A percentile compares a stretch with the other conserved stretches of the same genome.
These are phyloP conservation scores for Vachellia pachyceras DNA, from an alignment of 306 rosid species.

Conservation along the genomic window DNA sequence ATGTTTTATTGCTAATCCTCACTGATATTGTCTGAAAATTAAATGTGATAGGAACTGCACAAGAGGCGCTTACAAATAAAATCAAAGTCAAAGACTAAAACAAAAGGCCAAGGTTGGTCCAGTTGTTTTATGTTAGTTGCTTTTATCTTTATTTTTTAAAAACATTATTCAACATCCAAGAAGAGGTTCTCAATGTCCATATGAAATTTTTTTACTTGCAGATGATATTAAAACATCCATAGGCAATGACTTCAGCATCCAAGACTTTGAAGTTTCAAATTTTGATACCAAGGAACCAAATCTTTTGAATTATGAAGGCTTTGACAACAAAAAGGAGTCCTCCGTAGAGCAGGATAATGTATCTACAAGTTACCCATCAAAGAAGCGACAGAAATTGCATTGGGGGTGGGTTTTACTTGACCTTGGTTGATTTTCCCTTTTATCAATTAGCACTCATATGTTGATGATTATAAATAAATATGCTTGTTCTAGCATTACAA, in stretches of 20 bases:
- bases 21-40: neutral
- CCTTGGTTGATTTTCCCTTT: neutral
- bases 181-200: neutral
- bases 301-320: constrained; percentile 29
- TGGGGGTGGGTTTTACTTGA: constrained; percentile 67
- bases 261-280: constrained; percentile 30
- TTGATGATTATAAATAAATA: constrained; percentile 3
- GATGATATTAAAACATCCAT: constrained; percentile 44
- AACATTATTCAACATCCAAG: neutral
- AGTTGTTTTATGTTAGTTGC: neutral
- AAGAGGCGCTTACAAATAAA: constrained; percentile 71
- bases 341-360: constrained; percentile 30
- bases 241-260: constrained; percentile 19
- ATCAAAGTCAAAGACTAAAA: constrained; percentile 61
- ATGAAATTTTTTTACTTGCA: constrained; percentile 27
- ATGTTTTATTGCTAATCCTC: neutral
- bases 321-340: constrained; percentile 34
- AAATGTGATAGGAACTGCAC: constrained; percentile 66
- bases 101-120: constrained; percentile 57
- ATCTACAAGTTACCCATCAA: constrained; percentile 36
- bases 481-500: neutral
- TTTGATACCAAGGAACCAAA: constrained; percentile 37
- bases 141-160: neutral
- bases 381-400: constrained; percentile 65
- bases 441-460: constrained; percentile 5